phyloP scores from a whole-genome alignment of 352 stramenopile species.

The Globisporangium spinosum region DNA sequence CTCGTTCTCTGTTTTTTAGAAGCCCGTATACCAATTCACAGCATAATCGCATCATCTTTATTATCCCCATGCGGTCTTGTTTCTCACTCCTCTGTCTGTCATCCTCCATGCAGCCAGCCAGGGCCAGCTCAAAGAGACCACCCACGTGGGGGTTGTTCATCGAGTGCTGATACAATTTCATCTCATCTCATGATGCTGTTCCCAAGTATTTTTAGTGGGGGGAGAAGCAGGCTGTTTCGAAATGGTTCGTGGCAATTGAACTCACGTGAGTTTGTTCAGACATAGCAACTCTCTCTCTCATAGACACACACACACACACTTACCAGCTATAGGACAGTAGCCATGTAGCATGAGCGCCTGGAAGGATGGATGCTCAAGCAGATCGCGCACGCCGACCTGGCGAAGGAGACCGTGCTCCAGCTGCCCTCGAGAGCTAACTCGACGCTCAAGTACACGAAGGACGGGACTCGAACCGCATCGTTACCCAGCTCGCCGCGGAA shows the following conservation, averaged over 20 bases:
- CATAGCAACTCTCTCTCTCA: not conserved
- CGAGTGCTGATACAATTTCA: not conserved
- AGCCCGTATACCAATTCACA: constrained; percentile 1
- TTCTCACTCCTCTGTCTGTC: not conserved
- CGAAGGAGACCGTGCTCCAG: constrained; percentile 64
- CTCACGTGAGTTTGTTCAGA: not conserved
- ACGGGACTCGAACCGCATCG: not conserved
- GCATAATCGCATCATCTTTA: constrained; percentile 1
- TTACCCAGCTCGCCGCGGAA: constrained; percentile 14
- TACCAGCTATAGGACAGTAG: not conserved
- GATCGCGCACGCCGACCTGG: constrained; percentile 61
- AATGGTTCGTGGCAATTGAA: not conserved
- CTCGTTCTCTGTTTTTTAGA: not conserved
- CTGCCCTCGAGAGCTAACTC: constrained; percentile 23
- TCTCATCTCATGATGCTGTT: not conserved
- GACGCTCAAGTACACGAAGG: not conserved
- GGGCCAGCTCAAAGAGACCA: not conserved
- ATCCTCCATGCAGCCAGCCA: not conserved
- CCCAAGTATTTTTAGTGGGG: not conserved
- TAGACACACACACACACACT: not conserved
- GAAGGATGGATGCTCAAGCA: constrained; percentile 79
- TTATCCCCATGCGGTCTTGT: not conserved
- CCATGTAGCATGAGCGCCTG: constrained; percentile 63
- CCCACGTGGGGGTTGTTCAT: not conserved
- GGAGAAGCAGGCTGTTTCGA: not conserved